Evolutionary conservation across 352 stramenopile species (phyloP), one percentile per base, ranked within the genome.

Genomic region (Poterioochromonas sp.): DNA sequence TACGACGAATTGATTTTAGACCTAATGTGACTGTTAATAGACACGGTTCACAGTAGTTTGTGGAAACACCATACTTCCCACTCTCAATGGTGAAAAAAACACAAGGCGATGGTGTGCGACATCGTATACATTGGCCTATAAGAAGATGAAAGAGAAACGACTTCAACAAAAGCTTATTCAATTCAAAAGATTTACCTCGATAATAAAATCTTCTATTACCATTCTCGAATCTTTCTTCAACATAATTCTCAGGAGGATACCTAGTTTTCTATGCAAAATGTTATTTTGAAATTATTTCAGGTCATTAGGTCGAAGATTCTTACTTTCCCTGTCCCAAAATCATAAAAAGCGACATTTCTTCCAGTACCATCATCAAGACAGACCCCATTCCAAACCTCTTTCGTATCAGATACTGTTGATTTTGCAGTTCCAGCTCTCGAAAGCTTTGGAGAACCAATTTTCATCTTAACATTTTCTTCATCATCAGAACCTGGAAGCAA

Each of bases 331-430:
- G 44, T 8, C 20, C 8, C 22, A 11, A 34, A 22, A 39, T 54
- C 41, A 58, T 54, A 12, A 54, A 44, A 74, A n/a, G 12, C 8
- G 1, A 58, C 37, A 54, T 74, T 53, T 35, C 40, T 53, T 18
- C 39, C 37, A 58, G 20, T 74, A 39, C 65, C 65, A 74, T 74
- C 65, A 74, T 74, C 65, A 8, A 74, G 11, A 54, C 65, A 74
- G 5, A 58, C 53, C 15, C 15, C 8, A 39, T 11, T 15, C n/a
- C n/a, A 32, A 5, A 39, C n/a, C 8, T 39, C 26, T 12, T 15
- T 65, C 5, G 54, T 32, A 39, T 65, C 8, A 39, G 8, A 32
- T 22, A 65, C 5, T 65, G 8, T 51, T 20, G 18, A 18, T 51
- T 51, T 51, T 51, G 18, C 43, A 51, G 43, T 51, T 51, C 18